Evolutionary conservation across 345 rosid species (phyloP).

Genomic region (Gossypium arboreum): DNA sequence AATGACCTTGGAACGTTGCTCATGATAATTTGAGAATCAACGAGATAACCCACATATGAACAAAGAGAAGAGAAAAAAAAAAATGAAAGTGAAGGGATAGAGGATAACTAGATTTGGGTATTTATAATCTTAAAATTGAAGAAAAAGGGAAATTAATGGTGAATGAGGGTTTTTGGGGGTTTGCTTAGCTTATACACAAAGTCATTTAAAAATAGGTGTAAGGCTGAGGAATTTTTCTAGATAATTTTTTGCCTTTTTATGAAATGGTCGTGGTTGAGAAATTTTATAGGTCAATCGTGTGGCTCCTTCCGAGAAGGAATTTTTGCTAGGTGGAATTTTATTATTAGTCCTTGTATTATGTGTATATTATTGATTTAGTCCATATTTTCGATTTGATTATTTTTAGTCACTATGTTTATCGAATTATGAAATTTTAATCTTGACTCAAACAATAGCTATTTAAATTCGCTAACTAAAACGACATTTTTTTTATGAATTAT

Average conservation of each 20-base stretch:
- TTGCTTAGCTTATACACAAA: conserved; percentile 5
- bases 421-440: too few relatives aligned
- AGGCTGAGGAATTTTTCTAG: not conserved
- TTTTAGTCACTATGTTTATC: too few relatives aligned
- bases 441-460: too few relatives aligned
- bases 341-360: too few relatives aligned
- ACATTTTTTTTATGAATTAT: too few relatives aligned
- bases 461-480: too few relatives aligned
- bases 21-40: conserved; percentile 45
- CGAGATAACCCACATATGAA: conserved; percentile 19
- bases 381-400: too few relatives aligned
- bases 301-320: not conserved
- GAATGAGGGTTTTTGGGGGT: not conserved
- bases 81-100: not conserved
- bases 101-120: conserved; percentile 7
- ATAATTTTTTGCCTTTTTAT: not conserved
- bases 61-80: not conserved
- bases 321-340: not conserved
- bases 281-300: not conserved
- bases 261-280: not conserved
- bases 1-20: conserved; percentile 83
- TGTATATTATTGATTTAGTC: too few relatives aligned
- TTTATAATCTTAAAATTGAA: conserved; percentile 1
- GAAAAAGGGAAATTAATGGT: not conserved
- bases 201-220: not conserved